These are phyloP conservation scores for Rubroboletus satanas DNA, from an alignment of 768 basidiomycete species.

Conservation along the genomic window DNA sequence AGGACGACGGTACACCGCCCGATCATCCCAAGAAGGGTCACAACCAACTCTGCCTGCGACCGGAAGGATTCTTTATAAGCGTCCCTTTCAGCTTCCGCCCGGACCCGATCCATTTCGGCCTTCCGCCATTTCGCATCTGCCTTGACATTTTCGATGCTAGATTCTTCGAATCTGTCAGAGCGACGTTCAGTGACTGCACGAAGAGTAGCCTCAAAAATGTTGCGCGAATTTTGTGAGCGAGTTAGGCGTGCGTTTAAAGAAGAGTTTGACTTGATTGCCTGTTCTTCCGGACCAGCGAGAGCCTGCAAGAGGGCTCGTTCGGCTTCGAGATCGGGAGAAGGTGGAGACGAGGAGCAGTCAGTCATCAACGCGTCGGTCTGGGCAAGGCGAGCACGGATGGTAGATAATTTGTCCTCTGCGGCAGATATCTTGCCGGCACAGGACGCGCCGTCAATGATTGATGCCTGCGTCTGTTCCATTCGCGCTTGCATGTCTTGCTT, in stretches of 20 bases:
- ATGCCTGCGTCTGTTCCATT: conserved; percentile 64
- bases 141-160: conserved; percentile 64
- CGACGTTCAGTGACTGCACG: conserved; percentile 78
- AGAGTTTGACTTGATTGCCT: conserved; percentile 56
- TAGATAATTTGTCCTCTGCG: conserved; percentile 63
- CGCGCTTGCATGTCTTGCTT: conserved; percentile 69
- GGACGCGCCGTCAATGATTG: conserved; percentile 71
- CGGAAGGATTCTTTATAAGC: conserved; percentile 58
- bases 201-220: conserved; percentile 84
- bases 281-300: conserved; percentile 69
- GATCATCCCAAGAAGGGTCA: conserved; percentile 75
- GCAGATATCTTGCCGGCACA: conserved; percentile 69
- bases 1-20: conserved; percentile 74
- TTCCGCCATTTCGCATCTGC: conserved; percentile 62
- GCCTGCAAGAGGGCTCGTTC: conserved; percentile 67
- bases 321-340: conserved; percentile 61
- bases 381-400: conserved; percentile 58
- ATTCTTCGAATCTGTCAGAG: conserved; percentile 74
- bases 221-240: conserved; percentile 67
- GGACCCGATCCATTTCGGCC: conserved; percentile 67
- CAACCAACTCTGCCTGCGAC: conserved; percentile 63
- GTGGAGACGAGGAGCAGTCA: conserved; percentile 31
- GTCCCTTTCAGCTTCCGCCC: conserved; percentile 62
- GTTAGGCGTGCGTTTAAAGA: conserved; percentile 54
- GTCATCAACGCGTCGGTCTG: conserved; percentile 47